Percentiles rank a stretch among this genome's conserved stretches.
Evolutionary conservation across 176 grass and related monocot genomes (phyloP).

Genomic region (Eragrostis nindensis): DNA sequence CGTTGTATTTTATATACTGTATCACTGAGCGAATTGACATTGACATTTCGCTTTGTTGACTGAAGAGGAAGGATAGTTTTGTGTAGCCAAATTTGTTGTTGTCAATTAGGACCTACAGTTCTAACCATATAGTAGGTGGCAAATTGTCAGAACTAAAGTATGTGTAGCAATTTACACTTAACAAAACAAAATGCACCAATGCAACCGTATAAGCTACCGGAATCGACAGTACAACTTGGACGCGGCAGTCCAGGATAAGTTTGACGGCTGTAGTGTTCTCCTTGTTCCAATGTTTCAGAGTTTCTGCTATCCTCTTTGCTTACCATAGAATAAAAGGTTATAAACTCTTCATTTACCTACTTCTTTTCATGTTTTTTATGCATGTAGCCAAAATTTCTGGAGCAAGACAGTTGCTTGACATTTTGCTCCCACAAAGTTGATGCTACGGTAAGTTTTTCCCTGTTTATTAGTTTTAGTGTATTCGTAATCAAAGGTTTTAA

Average conservation of each 20-base stretch:
- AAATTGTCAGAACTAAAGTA: not conserved
- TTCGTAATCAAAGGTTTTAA: not conserved
- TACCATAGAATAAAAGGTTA: not conserved
- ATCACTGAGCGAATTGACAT: not conserved
- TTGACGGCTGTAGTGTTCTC: conserved; percentile 17
- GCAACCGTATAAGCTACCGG: not conserved
- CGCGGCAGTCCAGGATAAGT: not conserved
- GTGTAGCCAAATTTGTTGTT: conserved; percentile 11
- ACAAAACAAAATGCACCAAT: not conserved
- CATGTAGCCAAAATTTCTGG: conserved; percentile 75
- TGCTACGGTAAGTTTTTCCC: conserved; percentile 55
- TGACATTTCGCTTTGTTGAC: not conserved
- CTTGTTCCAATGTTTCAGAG: conserved; percentile 20
- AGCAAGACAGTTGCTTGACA: conserved; percentile 76
- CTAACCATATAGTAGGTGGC: not conserved
- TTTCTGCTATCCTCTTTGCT: conserved; percentile 15
- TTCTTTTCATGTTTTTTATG: conserved; percentile 28
- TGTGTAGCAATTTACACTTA: not conserved
- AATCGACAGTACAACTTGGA: conserved; percentile 6
- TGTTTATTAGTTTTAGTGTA: conserved; percentile 9
- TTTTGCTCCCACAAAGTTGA: conserved; percentile 83
- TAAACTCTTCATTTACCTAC: conserved; percentile 25
- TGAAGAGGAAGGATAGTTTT: not conserved
- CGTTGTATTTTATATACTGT: not conserved
- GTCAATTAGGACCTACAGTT: conserved; percentile 21